Base-by-base conservation (phyloP, 2,329 filamentous ascomycete genomes). In the Tothia fuscella region DNA sequence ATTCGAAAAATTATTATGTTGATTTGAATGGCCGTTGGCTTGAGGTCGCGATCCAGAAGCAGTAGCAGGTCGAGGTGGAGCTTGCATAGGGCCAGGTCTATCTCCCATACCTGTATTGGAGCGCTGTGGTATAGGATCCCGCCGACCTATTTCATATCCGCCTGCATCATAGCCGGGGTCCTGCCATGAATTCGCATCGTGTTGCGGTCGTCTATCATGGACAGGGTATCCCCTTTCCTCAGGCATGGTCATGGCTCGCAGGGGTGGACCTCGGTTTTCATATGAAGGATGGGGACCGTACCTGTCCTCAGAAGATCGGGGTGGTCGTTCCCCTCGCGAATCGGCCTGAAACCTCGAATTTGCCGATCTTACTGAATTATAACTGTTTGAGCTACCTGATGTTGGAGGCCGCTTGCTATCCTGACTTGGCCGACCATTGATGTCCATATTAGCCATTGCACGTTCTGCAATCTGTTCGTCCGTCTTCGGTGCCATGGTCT, bases 181-280 rank as follows among this genome's bases (percentile, higher is more conserved):
- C 14, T 48, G 51, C n/a, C 54, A 52, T n/a, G 56, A 56, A 14
- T 56, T 51, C 10, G 60, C 55, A 12, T 60, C 58, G 30, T 59
- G 50, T 39, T 63, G 61, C 26, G 57, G 56, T 17, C 50, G 45
- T 41, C 56, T 52, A 33, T 55, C 56, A 24, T 56, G 55, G 38
- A 59, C 56, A 21, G 50, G 51, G 54, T 59, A 62, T 25, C 56
- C 51, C 30, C 55, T 51, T 25, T 55, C 55, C 4, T 61, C 55
- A 4, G 60, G 60, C 56, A 62, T 55, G 5, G 60, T 62, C 47
- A 50, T 51, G 3, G 59, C 56, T 20, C 60, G 54, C 41, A 24
- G 26, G 21, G 33, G 22, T 22, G 41, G 44, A 40, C 22, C 41
- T 21, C 38, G 38, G 28, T 14, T 16, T 10, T 19, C 34, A 20